phyloP scores from a whole-genome alignment of 2,329 filamentous ascomycete genomes.

The Aspergillus quadrilineatus region DNA sequence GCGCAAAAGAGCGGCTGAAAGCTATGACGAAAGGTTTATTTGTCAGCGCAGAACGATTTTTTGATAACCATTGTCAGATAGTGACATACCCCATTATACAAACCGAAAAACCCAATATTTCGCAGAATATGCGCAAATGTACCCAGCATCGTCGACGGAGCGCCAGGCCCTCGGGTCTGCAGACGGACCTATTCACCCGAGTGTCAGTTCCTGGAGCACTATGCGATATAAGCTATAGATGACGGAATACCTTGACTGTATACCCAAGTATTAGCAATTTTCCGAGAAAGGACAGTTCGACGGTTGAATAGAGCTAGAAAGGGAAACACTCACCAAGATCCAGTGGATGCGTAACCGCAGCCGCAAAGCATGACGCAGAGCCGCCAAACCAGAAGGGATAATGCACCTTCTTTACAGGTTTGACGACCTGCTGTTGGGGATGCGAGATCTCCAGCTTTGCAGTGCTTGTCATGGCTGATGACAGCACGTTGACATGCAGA shows the following conservation, averaged over 20 bases:
- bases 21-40: slow-evolving; percentile 38
- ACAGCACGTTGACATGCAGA: slow-evolving; percentile 22
- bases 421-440: slow-evolving; percentile 21
- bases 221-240: background rate
- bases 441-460: slow-evolving; percentile 33
- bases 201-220: slow-evolving; percentile 9
- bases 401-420: slow-evolving; percentile 40
- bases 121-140: slow-evolving; percentile 81
- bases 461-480: slow-evolving; percentile 35
- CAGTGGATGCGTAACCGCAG: slow-evolving; percentile 87
- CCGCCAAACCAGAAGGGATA: slow-evolving; percentile 97
- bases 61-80: background rate
- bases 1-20: slow-evolving; percentile 87
- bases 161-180: slow-evolving; percentile 76
- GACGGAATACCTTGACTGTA: slow-evolving; percentile 54
- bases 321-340: slow-evolving; percentile 69
- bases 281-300: background rate
- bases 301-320: background rate
- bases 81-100: slow-evolving; percentile 73
- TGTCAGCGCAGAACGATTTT: slow-evolving; percentile 3
- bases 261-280: slow-evolving; percentile 22
- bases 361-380: slow-evolving; percentile 87
- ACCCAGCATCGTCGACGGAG: slow-evolving; percentile 75
- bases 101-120: slow-evolving; percentile 70
- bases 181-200: slow-evolving; percentile 66